phyloP scores from a whole-genome alignment of 257 asterid genomes.

The Solanum chilense region DNA sequence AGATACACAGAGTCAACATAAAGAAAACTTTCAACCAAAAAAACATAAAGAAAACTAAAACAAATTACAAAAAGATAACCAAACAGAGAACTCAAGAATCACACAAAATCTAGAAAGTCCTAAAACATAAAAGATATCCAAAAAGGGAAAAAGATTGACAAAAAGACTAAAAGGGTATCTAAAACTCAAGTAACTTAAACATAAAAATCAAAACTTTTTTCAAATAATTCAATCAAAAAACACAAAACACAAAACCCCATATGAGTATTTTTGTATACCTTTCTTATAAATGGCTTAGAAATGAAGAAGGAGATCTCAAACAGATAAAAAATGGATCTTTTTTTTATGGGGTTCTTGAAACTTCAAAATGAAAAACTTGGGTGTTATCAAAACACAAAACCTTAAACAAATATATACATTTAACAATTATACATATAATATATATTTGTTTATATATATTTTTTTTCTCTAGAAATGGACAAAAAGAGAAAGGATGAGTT shows the following conservation, averaged over 20 bases:
- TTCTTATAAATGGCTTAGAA: background rate
- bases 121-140: background rate
- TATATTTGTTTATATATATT: background rate
- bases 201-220: background rate
- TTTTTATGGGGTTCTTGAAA: background rate
- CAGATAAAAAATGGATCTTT: background rate
- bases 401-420: background rate
- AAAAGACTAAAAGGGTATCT: background rate
- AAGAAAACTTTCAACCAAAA: background rate
- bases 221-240: background rate
- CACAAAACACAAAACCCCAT: background rate
- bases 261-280: background rate
- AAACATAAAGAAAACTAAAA: background rate
- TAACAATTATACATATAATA: background rate
- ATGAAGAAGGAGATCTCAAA: background rate
- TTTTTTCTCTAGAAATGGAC: background rate
- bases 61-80: background rate
- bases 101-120: background rate
- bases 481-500: background rate
- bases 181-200: background rate
- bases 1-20: background rate
- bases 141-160: background rate
- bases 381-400: background rate
- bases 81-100: background rate
- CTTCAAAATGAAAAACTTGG: background rate